phyloP scores from a whole-genome alignment of 2,329 filamentous ascomycete species.

The Fusarium anguioides region DNA sequence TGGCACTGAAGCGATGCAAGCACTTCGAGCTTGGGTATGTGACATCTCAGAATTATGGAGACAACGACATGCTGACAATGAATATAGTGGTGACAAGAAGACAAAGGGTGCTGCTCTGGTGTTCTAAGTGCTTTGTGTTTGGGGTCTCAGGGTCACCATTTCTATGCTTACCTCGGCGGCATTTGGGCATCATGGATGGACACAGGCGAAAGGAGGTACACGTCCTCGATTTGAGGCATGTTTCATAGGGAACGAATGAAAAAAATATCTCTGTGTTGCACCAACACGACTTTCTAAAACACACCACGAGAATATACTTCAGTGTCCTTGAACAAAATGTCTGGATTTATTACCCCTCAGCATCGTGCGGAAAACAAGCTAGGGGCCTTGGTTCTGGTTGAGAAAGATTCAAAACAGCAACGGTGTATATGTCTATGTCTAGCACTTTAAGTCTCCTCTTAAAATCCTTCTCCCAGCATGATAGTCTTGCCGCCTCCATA shows the following conservation, averaged over 20 bases:
- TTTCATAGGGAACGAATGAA: slow-evolving; percentile 60
- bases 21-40: slow-evolving; percentile 99
- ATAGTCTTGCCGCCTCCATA: slow-evolving; percentile 86
- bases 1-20: slow-evolving; percentile 99
- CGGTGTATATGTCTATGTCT: slow-evolving; percentile 25
- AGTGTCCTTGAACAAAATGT: slow-evolving; percentile 8
- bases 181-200: slow-evolving; percentile 62
- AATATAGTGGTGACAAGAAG: slow-evolving; percentile 98
- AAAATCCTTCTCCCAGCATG: slow-evolving; percentile 70
- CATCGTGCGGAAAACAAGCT: neutral
- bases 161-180: slow-evolving; percentile 58
- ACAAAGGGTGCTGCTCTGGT: slow-evolving; percentile 99
- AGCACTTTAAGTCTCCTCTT: slow-evolving; percentile 35
- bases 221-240: slow-evolving; percentile 57
- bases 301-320: slow-evolving; percentile 7
- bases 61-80: slow-evolving; percentile 54
- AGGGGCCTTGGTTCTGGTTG: slow-evolving; percentile 6
- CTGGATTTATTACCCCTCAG: slow-evolving; percentile 10
- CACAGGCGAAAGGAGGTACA: slow-evolving; percentile 61
- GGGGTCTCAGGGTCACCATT: slow-evolving; percentile 52
- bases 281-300: slow-evolving; percentile 28
- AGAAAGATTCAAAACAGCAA: slow-evolving; percentile 15
- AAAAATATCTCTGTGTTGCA: slow-evolving; percentile 47
- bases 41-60: neutral
- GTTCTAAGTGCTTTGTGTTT: slow-evolving; percentile 81